phyloP scores from a whole-genome alignment of 768 basidiomycete species.

The Tylopilus sp. region DNA sequence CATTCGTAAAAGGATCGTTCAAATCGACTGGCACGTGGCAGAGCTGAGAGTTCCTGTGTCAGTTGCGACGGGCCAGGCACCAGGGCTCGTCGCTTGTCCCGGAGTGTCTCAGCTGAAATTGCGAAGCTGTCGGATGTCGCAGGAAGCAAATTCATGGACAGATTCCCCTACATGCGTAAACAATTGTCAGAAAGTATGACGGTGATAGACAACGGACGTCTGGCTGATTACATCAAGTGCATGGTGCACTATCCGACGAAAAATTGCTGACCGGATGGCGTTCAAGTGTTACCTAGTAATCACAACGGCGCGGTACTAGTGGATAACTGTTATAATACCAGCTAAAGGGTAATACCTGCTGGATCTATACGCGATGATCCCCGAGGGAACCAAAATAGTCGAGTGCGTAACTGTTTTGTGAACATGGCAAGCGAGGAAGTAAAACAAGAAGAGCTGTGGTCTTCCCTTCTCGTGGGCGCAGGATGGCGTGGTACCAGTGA shows the following conservation, averaged over 20 bases:
- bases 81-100: slow-evolving; percentile 1
- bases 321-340: not conserved
- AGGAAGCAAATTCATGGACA: slow-evolving; percentile 3
- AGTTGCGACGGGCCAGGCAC: not conserved
- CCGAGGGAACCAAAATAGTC: not conserved
- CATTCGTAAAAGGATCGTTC: not conserved
- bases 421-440: not conserved
- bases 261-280: not conserved
- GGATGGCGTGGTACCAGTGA: not conserved
- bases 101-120: slow-evolving; percentile 10
- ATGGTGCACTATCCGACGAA: slow-evolving; percentile 3
- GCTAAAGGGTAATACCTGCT: not conserved
- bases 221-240: not conserved
- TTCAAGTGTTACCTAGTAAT: slow-evolving; percentile 7
- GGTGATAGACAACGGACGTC: not conserved
- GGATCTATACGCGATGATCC: not conserved
- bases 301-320: not conserved
- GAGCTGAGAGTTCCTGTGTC: too few relatives aligned
- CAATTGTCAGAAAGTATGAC: not conserved
- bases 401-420: not conserved
- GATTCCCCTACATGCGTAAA: not conserved
- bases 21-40: not conserved
- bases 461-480: not conserved
- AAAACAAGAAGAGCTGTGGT: slow-evolving; percentile 1
- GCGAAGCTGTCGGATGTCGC: slow-evolving; percentile 1